phyloP scores from a whole-genome alignment of 306 rosid species.

The apple (Malus domestica) region DNA sequence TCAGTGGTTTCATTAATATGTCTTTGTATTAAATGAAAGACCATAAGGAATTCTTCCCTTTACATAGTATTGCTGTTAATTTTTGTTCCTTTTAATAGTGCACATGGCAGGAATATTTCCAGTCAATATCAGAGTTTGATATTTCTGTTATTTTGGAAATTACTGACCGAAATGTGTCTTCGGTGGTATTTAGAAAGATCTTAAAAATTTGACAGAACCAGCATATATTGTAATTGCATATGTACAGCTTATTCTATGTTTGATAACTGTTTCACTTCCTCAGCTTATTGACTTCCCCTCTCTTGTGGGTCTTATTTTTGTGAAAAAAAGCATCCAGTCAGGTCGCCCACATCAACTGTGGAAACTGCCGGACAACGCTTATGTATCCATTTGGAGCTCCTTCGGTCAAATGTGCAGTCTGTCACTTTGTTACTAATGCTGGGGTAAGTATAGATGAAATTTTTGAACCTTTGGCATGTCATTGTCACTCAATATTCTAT shows the following conservation, averaged over 20 bases:
- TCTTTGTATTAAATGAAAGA: not conserved
- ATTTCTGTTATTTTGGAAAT: not conserved
- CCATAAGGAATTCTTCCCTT: not conserved
- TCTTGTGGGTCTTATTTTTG: conserved; percentile 23
- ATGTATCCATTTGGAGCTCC: conserved; percentile 97
- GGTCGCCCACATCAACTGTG: conserved; percentile 81
- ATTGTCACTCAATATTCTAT: not conserved
- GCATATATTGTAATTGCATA: not conserved
- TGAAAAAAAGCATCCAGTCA: conserved; percentile 55
- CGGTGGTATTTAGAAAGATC: not conserved
- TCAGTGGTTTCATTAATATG: not conserved
- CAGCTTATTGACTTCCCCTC: conserved; percentile 19
- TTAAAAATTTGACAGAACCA: not conserved
- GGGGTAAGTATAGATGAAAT: conserved; percentile 50
- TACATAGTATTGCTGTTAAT: not conserved
- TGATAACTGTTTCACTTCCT: not conserved
- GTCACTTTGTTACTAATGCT: conserved; percentile 78
- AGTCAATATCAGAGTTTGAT: not conserved
- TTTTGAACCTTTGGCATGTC: not conserved
- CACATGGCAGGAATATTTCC: not conserved
- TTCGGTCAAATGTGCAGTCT: conserved; percentile 94
- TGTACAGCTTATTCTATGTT: not conserved
- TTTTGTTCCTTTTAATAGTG: not conserved
- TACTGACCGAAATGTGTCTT: not conserved
- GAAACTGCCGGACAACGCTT: conserved; percentile 84